Base-by-base conservation (phyloP, 345 rosid genomes). In the Hypericum perforatum region DNA sequence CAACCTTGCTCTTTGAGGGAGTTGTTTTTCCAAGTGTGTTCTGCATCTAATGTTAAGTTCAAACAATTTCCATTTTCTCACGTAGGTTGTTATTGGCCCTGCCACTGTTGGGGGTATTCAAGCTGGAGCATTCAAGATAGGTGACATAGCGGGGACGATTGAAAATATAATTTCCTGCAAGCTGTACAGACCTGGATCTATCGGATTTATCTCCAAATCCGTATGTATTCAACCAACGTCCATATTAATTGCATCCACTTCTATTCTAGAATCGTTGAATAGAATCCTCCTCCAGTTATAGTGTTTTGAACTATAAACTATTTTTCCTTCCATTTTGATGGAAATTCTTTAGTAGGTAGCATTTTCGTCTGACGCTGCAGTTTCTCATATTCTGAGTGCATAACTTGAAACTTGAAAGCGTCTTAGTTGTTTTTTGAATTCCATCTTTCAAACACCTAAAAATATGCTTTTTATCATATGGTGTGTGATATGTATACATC, bases 51-150 rank as follows among this genome's bases (percentile, higher is more conserved):
- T 52, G 45, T 37, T 22, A 16, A 29, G 7, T 22, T 10, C 22
- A n/a, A n/a, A n/a, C n/a, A 12, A 48, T 29, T 15, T 11, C 52
- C 57, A 52, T 71, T 61, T 39, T 65, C 40, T 63, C 12, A 43
- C 66, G 49, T 72, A 91, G 98, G 98, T 91, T 81, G 94, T 91
- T 62, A 82, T 91, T 55, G 98, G 98, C 57, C 98, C 98, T 13
- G 98, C 98, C 59, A 87, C 98, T 11, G 98, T 91, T 53, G 98
- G 98, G 72, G 98, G 98, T 57, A 68, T 87, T 67, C 96, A 87
- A 78, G 98, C 90, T 63, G 98, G 98, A 64, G 96, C 98, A 52
- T 87, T 91, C 74, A 91, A 87, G 76, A 91, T 91, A 37, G 98
- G 98, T 47, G 98, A 91, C 77, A 91, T 96, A 72, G 96, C 98